A percentile compares a stretch with the other conserved stretches of the same genome.
These are phyloP conservation scores for Cyclostephanos invisitatus DNA, from an alignment of 108 stramenopile genomes.

Conservation along the genomic window DNA sequence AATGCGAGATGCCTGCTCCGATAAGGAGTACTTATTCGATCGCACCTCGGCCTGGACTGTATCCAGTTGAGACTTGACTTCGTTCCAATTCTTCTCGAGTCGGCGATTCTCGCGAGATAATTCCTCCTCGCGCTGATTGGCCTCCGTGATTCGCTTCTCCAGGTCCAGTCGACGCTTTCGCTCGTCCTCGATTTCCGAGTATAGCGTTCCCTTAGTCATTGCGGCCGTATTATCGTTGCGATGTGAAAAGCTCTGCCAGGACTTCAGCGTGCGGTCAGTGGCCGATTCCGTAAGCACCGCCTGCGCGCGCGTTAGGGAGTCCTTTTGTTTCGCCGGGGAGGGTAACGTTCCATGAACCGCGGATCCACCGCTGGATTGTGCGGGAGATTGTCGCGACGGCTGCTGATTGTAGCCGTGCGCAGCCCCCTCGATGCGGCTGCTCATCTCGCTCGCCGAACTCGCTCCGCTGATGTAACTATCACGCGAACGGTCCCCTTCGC, in stretches of 20 bases:
- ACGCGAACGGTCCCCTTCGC: slow-evolving; percentile 9
- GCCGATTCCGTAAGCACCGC: neutral
- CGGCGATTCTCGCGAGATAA: slow-evolving; percentile 30
- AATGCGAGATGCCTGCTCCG: slow-evolving; percentile 33
- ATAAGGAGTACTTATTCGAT: slow-evolving; percentile 31
- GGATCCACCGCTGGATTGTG: neutral
- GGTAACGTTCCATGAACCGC: neutral
- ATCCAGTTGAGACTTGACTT: slow-evolving; percentile 32
- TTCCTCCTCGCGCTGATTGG: slow-evolving; percentile 35
- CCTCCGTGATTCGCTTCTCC: slow-evolving; percentile 30
- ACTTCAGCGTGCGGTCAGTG: neutral
- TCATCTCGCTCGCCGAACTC: slow-evolving; percentile 35
- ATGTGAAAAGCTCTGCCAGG: neutral
- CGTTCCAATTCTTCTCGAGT: slow-evolving; percentile 23
- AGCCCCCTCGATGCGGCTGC: slow-evolving; percentile 16
- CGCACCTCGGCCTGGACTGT: slow-evolving; percentile 31
- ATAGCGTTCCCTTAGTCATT: slow-evolving; percentile 24
- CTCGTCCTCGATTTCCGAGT: slow-evolving; percentile 29
- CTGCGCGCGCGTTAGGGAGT: neutral
- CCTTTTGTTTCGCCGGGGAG: slow-evolving; percentile 1
- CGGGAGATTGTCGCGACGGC: neutral
- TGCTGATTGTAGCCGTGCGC: slow-evolving; percentile 5
- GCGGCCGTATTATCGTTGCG: slow-evolving; percentile 3
- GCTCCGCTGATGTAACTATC: slow-evolving; percentile 39
- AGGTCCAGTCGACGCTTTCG: slow-evolving; percentile 29